These are phyloP conservation scores for Melanogaster broomeanus DNA, from an alignment of 768 basidiomycete species.

Conservation along the genomic window DNA sequence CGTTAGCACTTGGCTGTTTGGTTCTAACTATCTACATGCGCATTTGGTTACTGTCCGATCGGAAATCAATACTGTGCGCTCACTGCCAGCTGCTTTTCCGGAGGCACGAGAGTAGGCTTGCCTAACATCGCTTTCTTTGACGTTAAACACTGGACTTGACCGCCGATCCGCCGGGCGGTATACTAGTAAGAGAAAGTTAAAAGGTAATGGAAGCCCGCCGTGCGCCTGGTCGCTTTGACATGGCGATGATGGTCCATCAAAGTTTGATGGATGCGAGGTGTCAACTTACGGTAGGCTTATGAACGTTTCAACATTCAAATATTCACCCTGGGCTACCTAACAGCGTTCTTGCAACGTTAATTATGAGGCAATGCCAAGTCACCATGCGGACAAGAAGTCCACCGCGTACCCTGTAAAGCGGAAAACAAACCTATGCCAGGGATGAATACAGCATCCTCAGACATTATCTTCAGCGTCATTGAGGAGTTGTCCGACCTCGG, in stretches of 20 bases:
- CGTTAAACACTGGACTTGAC: too few relatives aligned
- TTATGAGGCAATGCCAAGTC: slow-evolving; percentile 9
- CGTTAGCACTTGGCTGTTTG: background rate
- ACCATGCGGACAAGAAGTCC: background rate
- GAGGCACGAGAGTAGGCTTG: background rate
- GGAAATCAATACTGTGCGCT: background rate
- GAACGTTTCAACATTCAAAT: slow-evolving; percentile 3
- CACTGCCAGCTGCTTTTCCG: slow-evolving; percentile 3
- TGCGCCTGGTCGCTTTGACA: background rate
- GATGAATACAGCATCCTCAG: background rate
- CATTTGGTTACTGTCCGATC: too few relatives aligned
- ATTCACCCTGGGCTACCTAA: background rate
- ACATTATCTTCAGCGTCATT: background rate
- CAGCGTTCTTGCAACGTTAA: slow-evolving; percentile 23
- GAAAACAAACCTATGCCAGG: background rate
- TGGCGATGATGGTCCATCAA: slow-evolving; percentile 20
- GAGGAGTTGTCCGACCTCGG: slow-evolving; percentile 3
- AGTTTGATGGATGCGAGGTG: slow-evolving; percentile 24
- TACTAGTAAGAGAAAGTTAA: too few relatives aligned
- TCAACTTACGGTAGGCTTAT: slow-evolving; percentile 9
- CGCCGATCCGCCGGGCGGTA: too few relatives aligned
- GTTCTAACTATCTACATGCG: too few relatives aligned
- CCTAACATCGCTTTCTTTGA: background rate
- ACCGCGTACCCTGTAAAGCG: background rate
- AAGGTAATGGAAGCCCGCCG: slow-evolving; percentile 17